Evolutionary conservation across 169 alveolate species (phyloP), one percentile per base, ranked within the genome.

Genomic region (Eimeria acervulina): DNA sequence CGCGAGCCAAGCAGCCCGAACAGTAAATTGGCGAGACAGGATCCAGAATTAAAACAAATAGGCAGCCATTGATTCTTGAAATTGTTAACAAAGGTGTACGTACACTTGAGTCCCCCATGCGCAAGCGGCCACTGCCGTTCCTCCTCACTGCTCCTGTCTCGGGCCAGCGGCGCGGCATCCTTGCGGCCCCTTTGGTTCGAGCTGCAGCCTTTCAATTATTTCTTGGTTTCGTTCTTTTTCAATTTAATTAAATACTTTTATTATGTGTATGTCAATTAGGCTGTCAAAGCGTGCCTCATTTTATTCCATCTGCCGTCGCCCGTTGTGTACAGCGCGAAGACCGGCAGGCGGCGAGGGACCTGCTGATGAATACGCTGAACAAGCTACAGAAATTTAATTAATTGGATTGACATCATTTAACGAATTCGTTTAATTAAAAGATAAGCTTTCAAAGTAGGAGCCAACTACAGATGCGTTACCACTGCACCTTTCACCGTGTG

Each of bases 81-180:
- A 59, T 59, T 59, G 26, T 59, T 59, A 17, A 21, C 68, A 21
- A 59, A 47, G 55, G 55, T 47, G 55, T 47, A 47, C 55, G 55
- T 47, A 59, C 68, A 59, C 68, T n/a, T 59, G n/a, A 59, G 68
- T 59, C 26, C 19, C 68, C 19, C 68, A 19, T 5, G 68, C 19
- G 68, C 68, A 0, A n/a, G 68, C 68, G 68, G 68, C 68, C 68
- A n/a, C 68, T 15, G n/a, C 68, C 68, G 68, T 59, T 59, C 68
- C 68, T 12, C 68, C 19, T 59, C 68, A 59, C 68, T 59, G 26
- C 68, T 59, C 68, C 68, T 59, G 68, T 59, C 68, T 59, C 68
- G 68, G 68, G 68, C 68, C 68, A 59, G 68, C 68, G 68, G 68
- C 68, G 68, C 68, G n/a, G 68, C n/a, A 59, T 19, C 21, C 68